These are phyloP conservation scores for Kregervanrija delftensis DNA, from an alignment of 805 yeast genomes.

Conservation along the genomic window DNA sequence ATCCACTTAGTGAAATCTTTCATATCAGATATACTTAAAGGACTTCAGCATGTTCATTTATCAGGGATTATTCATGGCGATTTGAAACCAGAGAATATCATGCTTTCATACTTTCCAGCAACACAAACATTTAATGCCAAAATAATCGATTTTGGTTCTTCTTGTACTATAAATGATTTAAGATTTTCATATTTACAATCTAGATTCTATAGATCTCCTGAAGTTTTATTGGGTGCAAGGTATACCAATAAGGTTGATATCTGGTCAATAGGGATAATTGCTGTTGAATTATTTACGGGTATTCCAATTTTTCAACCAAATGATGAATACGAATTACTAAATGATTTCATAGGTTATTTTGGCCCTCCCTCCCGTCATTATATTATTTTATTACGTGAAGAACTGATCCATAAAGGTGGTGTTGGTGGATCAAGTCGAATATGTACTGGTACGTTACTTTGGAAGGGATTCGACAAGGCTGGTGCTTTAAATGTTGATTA, in stretches of 20 bases:
- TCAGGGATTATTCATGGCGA: conserved; percentile 71
- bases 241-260: conserved; percentile 52
- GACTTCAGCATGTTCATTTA: conserved; percentile 52
- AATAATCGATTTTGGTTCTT: conserved; percentile 77
- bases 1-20: conserved; percentile 36
- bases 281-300: conserved; percentile 75
- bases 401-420: conserved; percentile 30
- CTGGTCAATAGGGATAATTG: conserved; percentile 95
- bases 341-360: conserved; percentile 31
- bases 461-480: conserved; percentile 28
- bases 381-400: conserved; percentile 33
- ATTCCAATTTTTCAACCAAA: conserved; percentile 41
- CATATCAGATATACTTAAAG: conserved; percentile 49
- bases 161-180: conserved; percentile 39
- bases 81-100: conserved; percentile 77
- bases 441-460: conserved; percentile 25
- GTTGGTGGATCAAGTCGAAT: conserved; percentile 18
- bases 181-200: conserved; percentile 51
- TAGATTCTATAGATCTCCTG: conserved; percentile 75
- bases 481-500: conserved; percentile 21
- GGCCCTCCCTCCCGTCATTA: conserved; percentile 40
- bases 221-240: conserved; percentile 59
- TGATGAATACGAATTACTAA: conserved; percentile 42
- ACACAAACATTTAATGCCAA: conserved; percentile 35
- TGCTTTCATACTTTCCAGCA: conserved; percentile 39